Base-by-base conservation (phyloP, 1,139 yeast species). In the Diutina ranongensis region DNA sequence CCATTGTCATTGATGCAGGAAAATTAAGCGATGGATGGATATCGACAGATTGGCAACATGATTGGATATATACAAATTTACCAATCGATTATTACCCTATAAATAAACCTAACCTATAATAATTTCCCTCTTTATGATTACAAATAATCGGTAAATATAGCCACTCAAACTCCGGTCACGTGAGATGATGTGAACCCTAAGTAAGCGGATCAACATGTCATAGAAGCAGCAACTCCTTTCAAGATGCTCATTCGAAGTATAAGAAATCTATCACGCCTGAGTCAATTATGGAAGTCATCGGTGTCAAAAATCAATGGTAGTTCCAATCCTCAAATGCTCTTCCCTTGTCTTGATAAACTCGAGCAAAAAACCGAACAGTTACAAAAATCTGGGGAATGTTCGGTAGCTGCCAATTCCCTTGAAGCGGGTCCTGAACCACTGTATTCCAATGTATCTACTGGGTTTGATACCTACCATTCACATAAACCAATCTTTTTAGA, bases 361-460 rank as follows among this genome's bases (percentile, higher is more conserved):
- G 95, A 87, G 52, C 67, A 73, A 48, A 74, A 79, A 54, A 73
- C 78, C 1, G 54, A 53, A 15, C 70, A 74, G 49, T 60, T 65
- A 22, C 60, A 28, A 19, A 18, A 19, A 10, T 22, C 15, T 9
- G 36, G 19, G 15, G 15, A 22, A 12, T 19, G 35, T 32, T 40
- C 35, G 5, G 12, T 15, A 25, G 63, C 68, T 20, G 59, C 71
- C 20, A 65, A 61, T 47, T 69, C 80, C 12, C 66, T 78, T 44
- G 82, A 81, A 48, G 72, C 78, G 40, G 89, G 94, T 0, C 94
- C 94, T 1, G 97, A 88, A 57, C 96, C 97, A 0, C 74, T 83
- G 1, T 88, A 88, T 61, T 72, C 89, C 1, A 72, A 73, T 51
- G 81, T 83, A 2, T 76, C 74, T 45, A 71, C 83, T 1, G 94